Percentiles rank a stretch among this genome's conserved stretches.
Evolutionary conservation across 164 flowering plant species (phyloP).

Genomic region (Dillenia turbinata): DNA sequence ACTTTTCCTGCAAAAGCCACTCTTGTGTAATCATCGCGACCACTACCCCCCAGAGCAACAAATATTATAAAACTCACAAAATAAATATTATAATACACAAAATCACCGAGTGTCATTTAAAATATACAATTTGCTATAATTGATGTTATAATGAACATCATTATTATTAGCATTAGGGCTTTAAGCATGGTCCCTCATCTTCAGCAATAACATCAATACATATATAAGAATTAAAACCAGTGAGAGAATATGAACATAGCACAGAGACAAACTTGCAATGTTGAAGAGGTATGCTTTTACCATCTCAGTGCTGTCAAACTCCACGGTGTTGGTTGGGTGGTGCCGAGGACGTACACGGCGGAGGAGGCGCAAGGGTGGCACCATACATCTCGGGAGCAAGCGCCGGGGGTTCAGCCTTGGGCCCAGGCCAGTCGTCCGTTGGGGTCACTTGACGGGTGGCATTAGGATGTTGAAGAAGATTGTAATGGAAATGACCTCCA

Average conservation of each 20-base stretch:
- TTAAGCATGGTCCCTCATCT: conserved; percentile 9
- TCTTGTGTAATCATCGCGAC: too few relatives aligned
- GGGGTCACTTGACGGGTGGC: conserved; percentile 29
- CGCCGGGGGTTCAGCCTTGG: conserved; percentile 37
- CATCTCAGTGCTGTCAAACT: conserved; percentile 23
- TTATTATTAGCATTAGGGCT: background rate
- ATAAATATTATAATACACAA: too few relatives aligned
- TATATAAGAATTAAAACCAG: background rate
- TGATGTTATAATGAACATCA: too few relatives aligned
- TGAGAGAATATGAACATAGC: background rate
- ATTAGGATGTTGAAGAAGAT: conserved; percentile 35
- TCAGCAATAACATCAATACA: background rate
- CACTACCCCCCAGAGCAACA: too few relatives aligned
- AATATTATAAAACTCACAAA: too few relatives aligned
- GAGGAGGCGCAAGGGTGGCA: conserved; percentile 28
- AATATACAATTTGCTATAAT: too few relatives aligned
- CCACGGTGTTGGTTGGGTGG: conserved; percentile 29
- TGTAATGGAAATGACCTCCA: conserved; percentile 26
- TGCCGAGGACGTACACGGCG: conserved; percentile 23
- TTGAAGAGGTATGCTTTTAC: conserved; percentile 10
- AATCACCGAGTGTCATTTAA: too few relatives aligned
- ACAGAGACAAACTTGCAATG: conserved; percentile 1
- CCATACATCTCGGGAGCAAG: conserved; percentile 41
- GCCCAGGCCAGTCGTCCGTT: conserved; percentile 30
- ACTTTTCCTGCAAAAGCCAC: too few relatives aligned